phyloP scores from a whole-genome alignment of 192 early-diverging fungal genomes.

The Tieghemiomyces parasiticus region DNA sequence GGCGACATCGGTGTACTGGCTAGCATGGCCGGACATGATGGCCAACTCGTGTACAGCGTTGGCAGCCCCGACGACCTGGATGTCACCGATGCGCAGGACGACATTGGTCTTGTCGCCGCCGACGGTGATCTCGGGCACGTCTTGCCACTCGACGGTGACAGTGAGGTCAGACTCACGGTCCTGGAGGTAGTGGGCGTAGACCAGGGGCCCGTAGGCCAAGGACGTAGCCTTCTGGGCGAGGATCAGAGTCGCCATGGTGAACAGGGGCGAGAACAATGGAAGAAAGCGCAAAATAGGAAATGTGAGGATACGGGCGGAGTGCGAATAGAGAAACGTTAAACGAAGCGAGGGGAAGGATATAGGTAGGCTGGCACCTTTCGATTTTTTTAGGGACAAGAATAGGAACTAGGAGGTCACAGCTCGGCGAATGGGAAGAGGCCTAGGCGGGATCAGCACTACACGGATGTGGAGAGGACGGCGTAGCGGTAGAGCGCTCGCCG shows the following conservation, averaged over 20 bases:
- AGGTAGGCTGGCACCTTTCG: too few species aligned
- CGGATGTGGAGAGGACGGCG: too few species aligned
- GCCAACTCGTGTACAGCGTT: slow-evolving; percentile 12
- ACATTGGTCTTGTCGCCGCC: slow-evolving; percentile 25
- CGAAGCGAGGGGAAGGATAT: too few species aligned
- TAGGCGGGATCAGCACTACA: too few species aligned
- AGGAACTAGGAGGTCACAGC: too few species aligned
- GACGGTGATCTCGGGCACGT: slow-evolving; percentile 22
- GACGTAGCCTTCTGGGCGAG: slow-evolving; percentile 41
- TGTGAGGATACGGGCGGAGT: too few species aligned
- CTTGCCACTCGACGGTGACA: slow-evolving; percentile 33
- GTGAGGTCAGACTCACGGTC: background rate
- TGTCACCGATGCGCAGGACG: slow-evolving; percentile 12
- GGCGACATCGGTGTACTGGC: slow-evolving; percentile 1
- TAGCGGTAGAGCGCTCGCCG: too few species aligned
- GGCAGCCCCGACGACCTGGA: slow-evolving; percentile 15
- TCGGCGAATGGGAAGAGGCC: too few species aligned
- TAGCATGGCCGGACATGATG: background rate
- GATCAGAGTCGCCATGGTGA: slow-evolving; percentile 30
- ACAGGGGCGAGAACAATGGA: too few species aligned
- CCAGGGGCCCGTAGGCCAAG: slow-evolving; percentile 26
- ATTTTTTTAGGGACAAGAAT: too few species aligned
- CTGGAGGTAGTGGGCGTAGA: slow-evolving; percentile 8
- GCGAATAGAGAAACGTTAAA: too few species aligned
- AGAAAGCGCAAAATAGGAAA: too few species aligned